Evolutionary conservation across 2,329 filamentous ascomycete species (phyloP).

Genomic region (Cytospora chrysosperma): DNA sequence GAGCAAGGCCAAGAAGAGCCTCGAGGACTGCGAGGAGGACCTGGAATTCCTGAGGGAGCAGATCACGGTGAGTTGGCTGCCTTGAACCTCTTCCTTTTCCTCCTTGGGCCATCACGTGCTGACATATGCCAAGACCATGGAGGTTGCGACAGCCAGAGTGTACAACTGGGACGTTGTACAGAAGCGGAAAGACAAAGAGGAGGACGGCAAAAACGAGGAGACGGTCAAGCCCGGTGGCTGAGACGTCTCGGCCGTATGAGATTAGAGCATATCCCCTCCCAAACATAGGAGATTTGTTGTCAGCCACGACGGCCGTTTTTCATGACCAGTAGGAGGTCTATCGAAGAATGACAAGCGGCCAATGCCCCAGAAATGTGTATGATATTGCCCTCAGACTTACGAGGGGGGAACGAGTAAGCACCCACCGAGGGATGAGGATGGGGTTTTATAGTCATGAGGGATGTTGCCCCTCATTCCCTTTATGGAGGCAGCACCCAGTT

Average conservation of each 20-base stretch:
- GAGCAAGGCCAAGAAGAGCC: conserved; percentile 71
- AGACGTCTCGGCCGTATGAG: conserved; percentile 7
- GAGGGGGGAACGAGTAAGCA: not conserved
- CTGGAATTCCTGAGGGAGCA: conserved; percentile 93
- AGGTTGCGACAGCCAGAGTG: conserved; percentile 93
- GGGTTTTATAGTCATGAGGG: not conserved
- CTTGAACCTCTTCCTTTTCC: not conserved
- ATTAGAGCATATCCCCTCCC: not conserved
- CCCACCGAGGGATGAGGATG: not conserved
- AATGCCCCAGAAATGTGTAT: not conserved
- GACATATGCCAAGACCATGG: conserved; percentile 69
- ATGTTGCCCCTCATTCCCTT: not conserved
- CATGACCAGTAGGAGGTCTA: not conserved
- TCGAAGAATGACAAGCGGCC: not conserved
- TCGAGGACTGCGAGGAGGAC: conserved; percentile 92
- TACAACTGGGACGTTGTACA: conserved; percentile 99
- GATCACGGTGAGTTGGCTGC: conserved; percentile 71
- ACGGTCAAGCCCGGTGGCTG: conserved; percentile 32
- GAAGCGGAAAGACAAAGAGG: conserved; percentile 86
- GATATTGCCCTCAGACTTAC: not conserved
- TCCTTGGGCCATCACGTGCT: conserved; percentile 2
- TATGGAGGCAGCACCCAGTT: not conserved
- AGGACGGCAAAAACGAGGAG: conserved; percentile 46
- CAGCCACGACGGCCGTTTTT: not conserved
- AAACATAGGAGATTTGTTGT: conserved; percentile 5